These are phyloP conservation scores for Rutstroemia sp. DNA, from an alignment of 2,329 filamentous ascomycete genomes.

Conservation along the genomic window DNA sequence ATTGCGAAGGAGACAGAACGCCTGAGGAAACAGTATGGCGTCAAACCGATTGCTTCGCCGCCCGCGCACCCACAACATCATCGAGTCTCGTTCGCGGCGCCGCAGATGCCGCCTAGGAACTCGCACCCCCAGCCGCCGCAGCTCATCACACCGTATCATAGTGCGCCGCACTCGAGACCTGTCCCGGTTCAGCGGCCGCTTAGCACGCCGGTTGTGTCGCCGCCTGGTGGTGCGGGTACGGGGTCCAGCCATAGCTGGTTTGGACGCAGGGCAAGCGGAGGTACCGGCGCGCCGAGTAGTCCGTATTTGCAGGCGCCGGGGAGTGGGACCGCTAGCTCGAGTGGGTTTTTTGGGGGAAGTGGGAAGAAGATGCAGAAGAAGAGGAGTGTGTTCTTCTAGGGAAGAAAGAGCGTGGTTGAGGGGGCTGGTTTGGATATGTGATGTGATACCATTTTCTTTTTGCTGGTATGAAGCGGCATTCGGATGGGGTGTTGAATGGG, in stretches of 20 bases:
- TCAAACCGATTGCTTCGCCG: conserved; percentile 6
- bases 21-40: conserved; percentile 60
- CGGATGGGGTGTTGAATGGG: neutral
- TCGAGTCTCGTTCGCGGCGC: conserved; percentile 3
- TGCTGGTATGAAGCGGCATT: neutral
- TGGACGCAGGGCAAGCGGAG: neutral
- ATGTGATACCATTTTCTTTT: neutral
- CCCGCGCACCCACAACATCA: neutral
- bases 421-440: neutral
- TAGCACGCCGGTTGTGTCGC: conserved; percentile 18
- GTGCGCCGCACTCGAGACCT: conserved; percentile 24
- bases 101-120: conserved; percentile 13
- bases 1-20: conserved; percentile 79
- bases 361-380: conserved; percentile 31
- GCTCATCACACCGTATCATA: conserved; percentile 15
- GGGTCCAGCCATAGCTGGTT: neutral
- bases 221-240: neutral
- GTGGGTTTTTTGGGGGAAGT: conserved; percentile 35
- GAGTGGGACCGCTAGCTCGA: conserved; percentile 34
- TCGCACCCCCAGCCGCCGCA: conserved; percentile 2
- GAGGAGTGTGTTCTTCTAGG: conserved; percentile 27
- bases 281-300: neutral
- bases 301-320: conserved; percentile 25
- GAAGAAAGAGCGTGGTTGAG: neutral
- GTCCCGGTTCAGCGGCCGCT: conserved; percentile 22